These are phyloP conservation scores for Chondrus crispus DNA, from an alignment of 23 red algal species.

Conservation along the genomic window DNA sequence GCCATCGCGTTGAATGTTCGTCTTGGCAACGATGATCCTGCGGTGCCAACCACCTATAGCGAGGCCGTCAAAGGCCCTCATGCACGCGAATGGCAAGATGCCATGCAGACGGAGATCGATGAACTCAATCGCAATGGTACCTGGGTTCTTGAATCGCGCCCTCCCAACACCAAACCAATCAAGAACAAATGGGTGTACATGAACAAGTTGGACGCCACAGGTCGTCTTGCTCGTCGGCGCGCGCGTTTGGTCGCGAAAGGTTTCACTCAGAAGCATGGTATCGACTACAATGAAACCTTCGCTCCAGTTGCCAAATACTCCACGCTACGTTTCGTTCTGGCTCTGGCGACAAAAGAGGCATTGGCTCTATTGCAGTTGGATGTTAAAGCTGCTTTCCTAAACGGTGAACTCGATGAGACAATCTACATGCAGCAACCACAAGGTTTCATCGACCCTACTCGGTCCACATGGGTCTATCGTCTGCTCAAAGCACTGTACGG, in stretches of 20 bases:
- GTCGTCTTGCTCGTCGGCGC: background rate
- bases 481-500: background rate
- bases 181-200: background rate
- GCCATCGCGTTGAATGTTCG: background rate
- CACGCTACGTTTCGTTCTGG: background rate
- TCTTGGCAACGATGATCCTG: background rate
- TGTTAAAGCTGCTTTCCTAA: constrained; percentile 30
- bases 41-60: background rate
- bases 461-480: background rate
- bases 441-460: background rate
- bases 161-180: background rate
- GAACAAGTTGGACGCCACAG: background rate
- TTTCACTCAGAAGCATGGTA: background rate
- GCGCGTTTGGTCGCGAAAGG: constrained; percentile 4
- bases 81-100: background rate
- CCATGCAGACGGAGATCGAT: background rate
- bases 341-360: background rate
- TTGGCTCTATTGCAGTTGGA: background rate
- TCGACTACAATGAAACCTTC: constrained; percentile 48
- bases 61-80: background rate
- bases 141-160: background rate
- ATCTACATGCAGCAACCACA: constrained; percentile 34
- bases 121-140: background rate
- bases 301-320: background rate
- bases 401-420: background rate